Conservation (phyloP, 805 yeast genomes). For the Candida xyloterini region DNA sequence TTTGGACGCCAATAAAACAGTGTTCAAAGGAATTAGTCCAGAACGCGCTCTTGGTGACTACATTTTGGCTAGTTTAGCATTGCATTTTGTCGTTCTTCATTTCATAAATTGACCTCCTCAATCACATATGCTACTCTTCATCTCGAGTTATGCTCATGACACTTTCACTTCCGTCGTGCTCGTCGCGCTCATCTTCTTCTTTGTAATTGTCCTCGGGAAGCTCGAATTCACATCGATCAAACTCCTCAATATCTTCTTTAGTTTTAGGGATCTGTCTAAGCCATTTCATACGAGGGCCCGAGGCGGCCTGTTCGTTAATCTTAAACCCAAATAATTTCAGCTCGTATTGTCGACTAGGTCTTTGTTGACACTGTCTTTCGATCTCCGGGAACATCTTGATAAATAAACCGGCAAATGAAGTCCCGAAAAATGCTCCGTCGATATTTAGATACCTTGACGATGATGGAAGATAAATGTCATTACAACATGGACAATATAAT, state of each 20-base stretch:
- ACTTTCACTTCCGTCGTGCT: conserved; percentile 31
- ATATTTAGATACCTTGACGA: conserved; percentile 82
- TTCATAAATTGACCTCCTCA: conserved; percentile 64
- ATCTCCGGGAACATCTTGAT: conserved; percentile 90
- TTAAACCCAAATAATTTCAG: conserved; percentile 86
- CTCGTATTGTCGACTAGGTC: conserved; percentile 58
- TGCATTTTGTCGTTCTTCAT: conserved; percentile 87
- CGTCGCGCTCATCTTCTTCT: conserved; percentile 24
- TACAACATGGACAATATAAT: conserved; percentile 91
- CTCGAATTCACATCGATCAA: conserved; percentile 59
- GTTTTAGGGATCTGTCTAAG: conserved; percentile 72
- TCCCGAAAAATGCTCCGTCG: conserved; percentile 97
- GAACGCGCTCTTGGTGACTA: conserved; percentile 83
- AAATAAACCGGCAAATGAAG: conserved; percentile 90
- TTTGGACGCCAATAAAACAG: conserved; percentile 28
- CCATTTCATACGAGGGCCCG: conserved; percentile 98
- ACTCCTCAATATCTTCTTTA: conserved; percentile 59
- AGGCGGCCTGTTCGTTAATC: conserved; percentile 64
- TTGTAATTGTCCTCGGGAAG: conserved; percentile 39
- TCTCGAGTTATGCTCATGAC: conserved; percentile 34
- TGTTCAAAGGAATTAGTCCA: conserved; percentile 27
- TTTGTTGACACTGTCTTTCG: conserved; percentile 66
- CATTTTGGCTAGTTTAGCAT: conserved; percentile 76
- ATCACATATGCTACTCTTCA: conserved; percentile 9
- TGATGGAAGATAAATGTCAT: conserved; percentile 84